A percentile compares a stretch with the other conserved stretches of the same genome.
phyloP scores from a whole-genome alignment of 163 green algal species.

The Scenedesmus sp. region DNA sequence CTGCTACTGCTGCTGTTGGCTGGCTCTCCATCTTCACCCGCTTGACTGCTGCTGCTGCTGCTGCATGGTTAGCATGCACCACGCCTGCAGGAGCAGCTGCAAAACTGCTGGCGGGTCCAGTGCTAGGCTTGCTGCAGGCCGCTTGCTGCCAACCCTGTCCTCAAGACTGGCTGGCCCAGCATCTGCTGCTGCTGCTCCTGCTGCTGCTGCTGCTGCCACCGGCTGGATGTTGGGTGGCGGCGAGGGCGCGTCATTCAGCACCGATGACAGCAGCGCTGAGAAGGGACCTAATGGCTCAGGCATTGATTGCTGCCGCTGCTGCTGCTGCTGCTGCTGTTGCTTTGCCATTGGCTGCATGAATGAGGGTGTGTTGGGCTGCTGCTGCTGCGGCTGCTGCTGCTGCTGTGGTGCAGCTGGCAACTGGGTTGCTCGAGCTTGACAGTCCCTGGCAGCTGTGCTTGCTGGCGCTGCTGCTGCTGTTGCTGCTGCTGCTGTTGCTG shows the following conservation, averaged over 20 bases:
- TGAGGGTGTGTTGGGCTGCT: not conserved
- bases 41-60: constrained; percentile 10
- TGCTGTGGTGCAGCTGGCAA: not conserved
- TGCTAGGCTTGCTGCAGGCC: not conserved
- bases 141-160: not conserved
- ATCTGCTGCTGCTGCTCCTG: constrained; percentile 1
- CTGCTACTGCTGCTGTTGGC: constrained; percentile 9
- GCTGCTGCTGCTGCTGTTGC: not conserved
- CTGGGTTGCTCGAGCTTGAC: not conserved
- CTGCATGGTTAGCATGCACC: not conserved
- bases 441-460: not conserved
- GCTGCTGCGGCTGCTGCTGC: constrained; percentile 17
- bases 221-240: not conserved
- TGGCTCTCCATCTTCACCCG: constrained; percentile 3
- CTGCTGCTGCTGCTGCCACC: not conserved
- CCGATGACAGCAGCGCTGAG: constrained; percentile 20
- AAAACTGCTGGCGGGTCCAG: constrained; percentile 7
- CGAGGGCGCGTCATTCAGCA: not conserved
- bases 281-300: not conserved
- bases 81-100: not conserved
- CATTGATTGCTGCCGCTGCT: not conserved
- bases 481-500: not conserved
- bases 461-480: not conserved
- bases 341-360: not conserved
- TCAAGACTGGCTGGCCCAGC: not conserved